A percentile compares a stretch with the other conserved stretches of the same genome.
Evolutionary conservation across 2,329 filamentous ascomycete genomes (phyloP).

Genomic region (Sordariomycetes sp.): DNA sequence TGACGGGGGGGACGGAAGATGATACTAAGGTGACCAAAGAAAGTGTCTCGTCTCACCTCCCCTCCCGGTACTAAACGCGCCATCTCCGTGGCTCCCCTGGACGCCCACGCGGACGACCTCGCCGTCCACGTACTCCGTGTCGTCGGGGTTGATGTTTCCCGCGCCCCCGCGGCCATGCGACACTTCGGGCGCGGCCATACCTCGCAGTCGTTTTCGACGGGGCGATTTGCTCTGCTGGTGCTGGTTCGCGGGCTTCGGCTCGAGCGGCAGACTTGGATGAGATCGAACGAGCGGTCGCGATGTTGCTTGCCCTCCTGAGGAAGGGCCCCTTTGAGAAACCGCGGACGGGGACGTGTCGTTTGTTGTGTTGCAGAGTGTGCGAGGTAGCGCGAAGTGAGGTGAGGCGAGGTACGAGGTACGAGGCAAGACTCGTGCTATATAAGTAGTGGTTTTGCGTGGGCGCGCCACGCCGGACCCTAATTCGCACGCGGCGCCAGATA

Average conservation of each 20-base stretch:
- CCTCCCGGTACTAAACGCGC: slow-evolving; percentile 43
- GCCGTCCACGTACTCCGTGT: slow-evolving; percentile 47
- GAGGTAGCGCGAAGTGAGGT: background rate
- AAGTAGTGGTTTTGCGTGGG: background rate
- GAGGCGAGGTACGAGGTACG: background rate
- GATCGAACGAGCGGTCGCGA: too few species aligned
- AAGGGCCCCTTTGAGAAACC: background rate
- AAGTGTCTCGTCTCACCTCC: slow-evolving; percentile 29
- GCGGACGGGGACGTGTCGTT: too few species aligned
- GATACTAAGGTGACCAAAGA: background rate
- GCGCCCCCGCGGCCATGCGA: slow-evolving; percentile 49
- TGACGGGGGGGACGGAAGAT: background rate
- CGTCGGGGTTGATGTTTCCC: slow-evolving; percentile 46
- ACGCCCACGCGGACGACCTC: slow-evolving; percentile 43
- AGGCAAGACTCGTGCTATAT: background rate
- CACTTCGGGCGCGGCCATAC: slow-evolving; percentile 29
- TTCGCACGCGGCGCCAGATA: background rate
- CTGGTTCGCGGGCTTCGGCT: background rate
- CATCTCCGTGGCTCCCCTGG: slow-evolving; percentile 42
- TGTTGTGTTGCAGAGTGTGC: background rate
- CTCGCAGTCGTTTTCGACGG: background rate
- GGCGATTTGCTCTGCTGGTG: background rate
- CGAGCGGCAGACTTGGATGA: background rate
- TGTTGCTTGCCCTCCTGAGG: background rate
- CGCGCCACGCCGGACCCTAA: background rate